phyloP scores from a whole-genome alignment of 495 filamentous ascomycete species.

The Penicillium pulvis region DNA sequence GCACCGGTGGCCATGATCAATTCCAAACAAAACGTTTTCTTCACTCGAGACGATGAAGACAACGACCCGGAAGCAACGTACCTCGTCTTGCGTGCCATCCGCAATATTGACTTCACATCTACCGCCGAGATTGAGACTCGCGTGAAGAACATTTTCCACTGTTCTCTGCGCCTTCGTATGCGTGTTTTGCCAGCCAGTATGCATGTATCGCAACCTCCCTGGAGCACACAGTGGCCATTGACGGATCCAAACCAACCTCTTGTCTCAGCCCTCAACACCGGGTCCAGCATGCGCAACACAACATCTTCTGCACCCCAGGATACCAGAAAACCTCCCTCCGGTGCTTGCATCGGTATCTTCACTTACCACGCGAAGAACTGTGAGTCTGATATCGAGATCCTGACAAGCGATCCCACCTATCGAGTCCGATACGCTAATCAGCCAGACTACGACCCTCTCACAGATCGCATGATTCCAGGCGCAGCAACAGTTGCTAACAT shows the following conservation, averaged over 20 bases:
- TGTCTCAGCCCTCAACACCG: background rate
- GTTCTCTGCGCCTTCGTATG: conserved; percentile 63
- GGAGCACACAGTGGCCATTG: conserved; percentile 7
- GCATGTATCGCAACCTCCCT: conserved; percentile 15
- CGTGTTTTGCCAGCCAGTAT: conserved; percentile 32
- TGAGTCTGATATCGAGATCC: conserved; percentile 78
- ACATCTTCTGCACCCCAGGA: background rate
- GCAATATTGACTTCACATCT: conserved; percentile 57
- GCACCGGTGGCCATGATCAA: conserved; percentile 58
- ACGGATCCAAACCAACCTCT: conserved; percentile 6
- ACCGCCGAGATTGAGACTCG: conserved; percentile 66
- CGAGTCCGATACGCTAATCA: conserved; percentile 75
- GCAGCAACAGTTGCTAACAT: conserved; percentile 35
- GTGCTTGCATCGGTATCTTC: conserved; percentile 72
- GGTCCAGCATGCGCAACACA: background rate
- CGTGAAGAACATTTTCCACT: conserved; percentile 54
- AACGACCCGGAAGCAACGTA: conserved; percentile 42
- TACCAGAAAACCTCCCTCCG: conserved; percentile 18
- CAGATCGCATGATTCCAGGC: conserved; percentile 37
- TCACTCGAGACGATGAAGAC: conserved; percentile 39
- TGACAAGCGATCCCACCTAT: conserved; percentile 58
- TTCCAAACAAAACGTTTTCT: conserved; percentile 66
- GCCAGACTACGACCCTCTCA: conserved; percentile 52
- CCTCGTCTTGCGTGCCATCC: conserved; percentile 63
- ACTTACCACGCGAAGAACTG: conserved; percentile 64